Evolutionary conservation across 2,329 filamentous ascomycete species (phyloP).

Genomic region (Rutstroemia sp.): DNA sequence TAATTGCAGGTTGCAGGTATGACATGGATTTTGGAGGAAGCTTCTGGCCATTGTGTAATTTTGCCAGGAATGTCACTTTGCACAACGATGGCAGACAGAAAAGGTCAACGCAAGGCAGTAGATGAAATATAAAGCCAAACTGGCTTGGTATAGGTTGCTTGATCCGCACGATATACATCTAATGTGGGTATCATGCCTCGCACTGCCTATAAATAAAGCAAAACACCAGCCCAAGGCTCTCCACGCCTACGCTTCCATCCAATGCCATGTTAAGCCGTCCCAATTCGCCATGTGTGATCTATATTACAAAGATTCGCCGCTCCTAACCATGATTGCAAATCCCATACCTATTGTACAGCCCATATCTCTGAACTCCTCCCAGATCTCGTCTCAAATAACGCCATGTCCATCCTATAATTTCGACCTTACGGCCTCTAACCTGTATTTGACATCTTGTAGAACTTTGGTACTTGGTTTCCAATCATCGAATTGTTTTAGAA

Average conservation of each 20-base stretch:
- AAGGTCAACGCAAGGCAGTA: neutral
- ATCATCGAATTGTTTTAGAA: conserved; percentile 83
- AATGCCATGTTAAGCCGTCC: neutral
- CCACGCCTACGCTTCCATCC: neutral
- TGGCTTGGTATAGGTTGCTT: too few relatives aligned
- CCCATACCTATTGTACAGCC: conserved; percentile 2
- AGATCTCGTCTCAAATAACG: neutral
- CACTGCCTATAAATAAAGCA: too few relatives aligned
- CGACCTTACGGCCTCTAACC: conserved; percentile 83
- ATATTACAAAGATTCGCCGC: neutral
- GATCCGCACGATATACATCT: neutral
- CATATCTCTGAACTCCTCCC: neutral
- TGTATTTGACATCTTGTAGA: conserved; percentile 91
- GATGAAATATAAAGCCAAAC: neutral
- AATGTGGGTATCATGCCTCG: neutral
- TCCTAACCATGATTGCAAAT: neutral
- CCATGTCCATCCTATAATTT: conserved; percentile 45
- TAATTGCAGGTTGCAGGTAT: conserved; percentile 45
- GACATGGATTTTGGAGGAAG: conserved; percentile 70
- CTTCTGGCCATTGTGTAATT: conserved; percentile 47
- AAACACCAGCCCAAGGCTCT: too few relatives aligned
- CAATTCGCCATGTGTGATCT: neutral
- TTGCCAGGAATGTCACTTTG: conserved; percentile 20
- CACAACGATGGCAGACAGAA: neutral
- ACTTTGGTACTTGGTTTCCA: conserved; percentile 90